Conservation (phyloP, 345 rosid species). For the Triadica sebifera region DNA sequence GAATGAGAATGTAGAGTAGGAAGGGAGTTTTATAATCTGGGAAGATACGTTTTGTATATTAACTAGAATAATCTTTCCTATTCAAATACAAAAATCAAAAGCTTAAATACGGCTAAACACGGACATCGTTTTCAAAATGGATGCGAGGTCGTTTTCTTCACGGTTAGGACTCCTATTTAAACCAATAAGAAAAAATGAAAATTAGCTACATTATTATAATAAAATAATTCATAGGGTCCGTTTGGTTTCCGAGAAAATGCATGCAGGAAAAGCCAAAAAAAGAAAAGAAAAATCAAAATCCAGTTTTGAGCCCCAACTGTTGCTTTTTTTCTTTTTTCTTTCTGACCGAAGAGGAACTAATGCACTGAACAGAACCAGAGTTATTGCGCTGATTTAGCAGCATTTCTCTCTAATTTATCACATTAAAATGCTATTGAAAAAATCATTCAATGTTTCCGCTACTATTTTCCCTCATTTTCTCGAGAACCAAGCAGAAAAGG, state of each 20-base stretch:
- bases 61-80: background rate
- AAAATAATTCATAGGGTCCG: background rate
- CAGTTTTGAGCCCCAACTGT: background rate
- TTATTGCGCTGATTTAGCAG: background rate
- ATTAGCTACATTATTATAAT: background rate
- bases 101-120: background rate
- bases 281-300: background rate
- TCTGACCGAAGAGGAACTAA: background rate
- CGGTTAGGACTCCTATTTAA: constrained; percentile 1
- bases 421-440: background rate
- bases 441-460: background rate
- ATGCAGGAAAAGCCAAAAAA: background rate
- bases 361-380: background rate
- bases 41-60: background rate
- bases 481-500: constrained; percentile 18
- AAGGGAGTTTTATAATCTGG: background rate
- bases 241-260: constrained; percentile 25
- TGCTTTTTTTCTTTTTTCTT: background rate
- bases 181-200: background rate
- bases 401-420: background rate
- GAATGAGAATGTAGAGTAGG: background rate
- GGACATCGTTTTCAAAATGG: constrained; percentile 5
- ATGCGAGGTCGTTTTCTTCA: constrained; percentile 1
- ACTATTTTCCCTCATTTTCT: background rate
- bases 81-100: background rate